Conservation (phyloP, 2,329 filamentous ascomycete genomes). For the Madurella fahalii region DNA sequence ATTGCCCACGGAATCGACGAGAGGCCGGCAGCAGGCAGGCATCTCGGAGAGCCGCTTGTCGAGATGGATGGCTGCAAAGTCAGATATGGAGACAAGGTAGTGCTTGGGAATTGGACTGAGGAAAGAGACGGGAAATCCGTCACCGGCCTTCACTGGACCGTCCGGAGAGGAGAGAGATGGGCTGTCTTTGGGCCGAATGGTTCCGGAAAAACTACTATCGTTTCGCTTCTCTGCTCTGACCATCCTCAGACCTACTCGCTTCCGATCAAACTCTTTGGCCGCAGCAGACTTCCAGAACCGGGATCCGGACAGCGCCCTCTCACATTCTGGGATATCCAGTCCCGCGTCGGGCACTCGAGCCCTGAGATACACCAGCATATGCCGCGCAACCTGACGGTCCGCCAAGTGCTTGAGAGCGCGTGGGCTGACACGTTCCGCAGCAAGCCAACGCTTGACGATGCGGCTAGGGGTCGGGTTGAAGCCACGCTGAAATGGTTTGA, state of each 20-base stretch:
- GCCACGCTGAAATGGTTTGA: constrained; percentile 73
- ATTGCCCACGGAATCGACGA: constrained; percentile 2
- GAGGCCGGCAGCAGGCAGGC: constrained; percentile 4
- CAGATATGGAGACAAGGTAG: constrained; percentile 70
- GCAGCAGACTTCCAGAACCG: constrained; percentile 69
- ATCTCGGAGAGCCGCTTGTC: constrained; percentile 65
- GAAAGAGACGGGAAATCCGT: constrained; percentile 44
- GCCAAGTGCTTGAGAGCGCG: constrained; percentile 74
- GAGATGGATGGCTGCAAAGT: constrained; percentile 85
- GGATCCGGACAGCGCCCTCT: constrained; percentile 65
- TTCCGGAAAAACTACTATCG: constrained; percentile 90
- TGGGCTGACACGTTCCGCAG: constrained; percentile 85
- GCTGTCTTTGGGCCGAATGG: constrained; percentile 91
- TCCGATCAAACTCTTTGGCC: constrained; percentile 81
- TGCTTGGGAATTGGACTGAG: constrained; percentile 77
- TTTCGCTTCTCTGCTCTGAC: constrained; percentile 90
- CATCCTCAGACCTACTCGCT: constrained; percentile 92
- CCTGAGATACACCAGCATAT: constrained; percentile 94
- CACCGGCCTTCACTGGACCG: constrained; percentile 74
- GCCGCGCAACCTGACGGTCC: constrained; percentile 69
- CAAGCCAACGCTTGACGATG: constrained; percentile 58
- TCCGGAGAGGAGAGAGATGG: constrained; percentile 81
- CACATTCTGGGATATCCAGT: constrained; percentile 89
- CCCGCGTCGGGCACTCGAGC: constrained; percentile 84
- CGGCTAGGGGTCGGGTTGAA: constrained; percentile 59